Evolutionary conservation across 208 protist species (phyloP), one percentile per base, ranked within the genome.

Genomic region (Acanthamoeba lenticulata): DNA sequence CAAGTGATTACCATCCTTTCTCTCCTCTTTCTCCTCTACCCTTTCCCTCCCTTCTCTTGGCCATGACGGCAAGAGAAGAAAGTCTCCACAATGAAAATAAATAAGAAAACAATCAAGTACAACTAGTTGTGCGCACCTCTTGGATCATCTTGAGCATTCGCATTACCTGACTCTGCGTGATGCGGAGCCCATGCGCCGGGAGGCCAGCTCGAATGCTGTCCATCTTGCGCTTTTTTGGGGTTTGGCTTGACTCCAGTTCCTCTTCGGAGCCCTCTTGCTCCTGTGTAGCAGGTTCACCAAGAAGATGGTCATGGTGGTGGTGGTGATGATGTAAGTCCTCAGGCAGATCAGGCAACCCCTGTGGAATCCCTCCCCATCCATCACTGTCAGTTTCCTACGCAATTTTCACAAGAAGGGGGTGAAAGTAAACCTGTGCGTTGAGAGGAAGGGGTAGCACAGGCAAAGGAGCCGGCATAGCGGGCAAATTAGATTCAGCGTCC

Each of bases 261-360:
- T 81, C 72, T n/a, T 81, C 72, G 24, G 72, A 81, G 38, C 72
- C 72, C 21, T 81, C 72, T 49, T 81, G 72, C 42, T 81, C 72
- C 15, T 49, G 38, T 2, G 72, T 32, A 4, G n/a, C 72, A n/a
- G n/a, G n/a, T 42, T 81, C 72, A 19, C 72, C 38, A 29, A 44
- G 36, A 29, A 81, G 24, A 27, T 49, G 72, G 15, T 81, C 36
- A 27, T 81, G 72, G 24, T 36, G 15, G 47, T 81, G 72, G 38
- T 81, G 67, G 24, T 79, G 67, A 11, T 79, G 72, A 2, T 42
- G 72, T 5, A 81, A 5, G 47, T 81, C 72, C 4, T 81, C 72
- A n/a, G 38, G 17, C 72, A 81, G 27, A 9, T 69, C 62, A n/a
- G 52, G 52, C 17, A 57, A 21, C 7, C 15, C 52, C 52, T 57